Conservation (phyloP, 2,329 filamentous ascomycete genomes). For the Metarhizium anisopliae region DNA sequence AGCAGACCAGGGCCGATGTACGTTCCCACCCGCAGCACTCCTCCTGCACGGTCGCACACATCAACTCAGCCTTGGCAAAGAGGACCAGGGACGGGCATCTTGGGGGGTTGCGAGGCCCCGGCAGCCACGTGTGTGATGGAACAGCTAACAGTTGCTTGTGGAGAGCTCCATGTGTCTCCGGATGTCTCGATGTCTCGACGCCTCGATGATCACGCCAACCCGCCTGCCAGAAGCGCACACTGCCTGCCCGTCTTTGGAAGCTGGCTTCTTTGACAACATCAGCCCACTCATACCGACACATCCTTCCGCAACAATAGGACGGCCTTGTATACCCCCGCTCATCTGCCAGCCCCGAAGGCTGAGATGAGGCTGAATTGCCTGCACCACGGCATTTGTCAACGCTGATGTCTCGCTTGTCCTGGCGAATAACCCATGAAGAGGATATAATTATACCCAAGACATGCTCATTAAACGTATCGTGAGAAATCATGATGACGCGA, state of each 20-base stretch:
- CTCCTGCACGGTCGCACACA: too few relatives aligned
- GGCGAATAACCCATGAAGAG: background rate
- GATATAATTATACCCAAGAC: background rate
- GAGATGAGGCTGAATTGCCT: slow-evolving; percentile 1
- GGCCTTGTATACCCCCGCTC: background rate
- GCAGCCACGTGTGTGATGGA: slow-evolving; percentile 11
- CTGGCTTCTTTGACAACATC: background rate
- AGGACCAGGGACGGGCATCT: slow-evolving; percentile 3
- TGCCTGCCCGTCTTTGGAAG: background rate
- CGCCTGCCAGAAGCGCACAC: background rate
- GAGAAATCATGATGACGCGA: background rate
- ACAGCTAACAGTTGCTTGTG: background rate
- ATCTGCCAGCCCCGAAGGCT: background rate
- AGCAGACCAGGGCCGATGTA: background rate
- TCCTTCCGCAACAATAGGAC: background rate
- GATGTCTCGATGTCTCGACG: background rate
- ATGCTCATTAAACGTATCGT: background rate
- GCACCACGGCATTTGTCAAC: background rate
- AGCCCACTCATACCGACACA: background rate
- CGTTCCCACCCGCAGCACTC: too few relatives aligned
- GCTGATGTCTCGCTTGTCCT: background rate
- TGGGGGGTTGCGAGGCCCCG: slow-evolving; percentile 7
- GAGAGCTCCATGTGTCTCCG: background rate
- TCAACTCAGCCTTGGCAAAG: background rate
- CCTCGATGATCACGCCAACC: background rate